phyloP scores from a whole-genome alignment of 139 green algal species.

The Spirogloea muscicola region DNA sequence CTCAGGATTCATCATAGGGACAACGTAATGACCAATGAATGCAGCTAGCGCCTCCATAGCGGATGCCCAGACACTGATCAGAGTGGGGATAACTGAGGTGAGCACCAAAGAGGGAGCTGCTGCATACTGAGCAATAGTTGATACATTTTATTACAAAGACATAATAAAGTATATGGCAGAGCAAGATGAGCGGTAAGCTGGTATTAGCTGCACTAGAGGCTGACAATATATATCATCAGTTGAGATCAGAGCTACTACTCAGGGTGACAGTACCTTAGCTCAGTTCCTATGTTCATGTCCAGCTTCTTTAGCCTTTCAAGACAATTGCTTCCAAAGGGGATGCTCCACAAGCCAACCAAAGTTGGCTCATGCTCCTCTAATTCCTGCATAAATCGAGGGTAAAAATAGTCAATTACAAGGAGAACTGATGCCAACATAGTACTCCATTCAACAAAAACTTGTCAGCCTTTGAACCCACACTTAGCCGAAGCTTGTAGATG shows the following conservation, averaged over 20 bases:
- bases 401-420: no score
- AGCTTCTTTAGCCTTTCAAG: constrained; percentile 34
- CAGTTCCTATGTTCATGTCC: constrained; percentile 8
- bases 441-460: no score
- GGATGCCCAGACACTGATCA: constrained; percentile 27
- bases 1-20: constrained; percentile 17
- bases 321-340: constrained; percentile 47
- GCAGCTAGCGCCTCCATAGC: constrained; percentile 46
- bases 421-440: no score
- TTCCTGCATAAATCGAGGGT: no score
- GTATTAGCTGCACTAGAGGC: not conserved
- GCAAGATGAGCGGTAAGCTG: not conserved
- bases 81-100: not conserved
- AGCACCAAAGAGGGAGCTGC: not conserved
- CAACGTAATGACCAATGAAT: constrained; percentile 39
- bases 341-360: constrained; percentile 31
- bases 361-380: constrained; percentile 37
- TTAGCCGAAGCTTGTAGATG: no score
- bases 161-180: not conserved
- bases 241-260: not conserved
- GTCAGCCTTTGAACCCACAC: no score
- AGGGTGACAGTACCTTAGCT: constrained; percentile 17
- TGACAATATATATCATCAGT: not conserved
- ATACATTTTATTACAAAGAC: constrained; percentile 23
- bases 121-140: not conserved